Evolutionary conservation across 345 rosid species (phyloP), one percentile per base, ranked within the genome.

Genomic region (Firmiana major): DNA sequence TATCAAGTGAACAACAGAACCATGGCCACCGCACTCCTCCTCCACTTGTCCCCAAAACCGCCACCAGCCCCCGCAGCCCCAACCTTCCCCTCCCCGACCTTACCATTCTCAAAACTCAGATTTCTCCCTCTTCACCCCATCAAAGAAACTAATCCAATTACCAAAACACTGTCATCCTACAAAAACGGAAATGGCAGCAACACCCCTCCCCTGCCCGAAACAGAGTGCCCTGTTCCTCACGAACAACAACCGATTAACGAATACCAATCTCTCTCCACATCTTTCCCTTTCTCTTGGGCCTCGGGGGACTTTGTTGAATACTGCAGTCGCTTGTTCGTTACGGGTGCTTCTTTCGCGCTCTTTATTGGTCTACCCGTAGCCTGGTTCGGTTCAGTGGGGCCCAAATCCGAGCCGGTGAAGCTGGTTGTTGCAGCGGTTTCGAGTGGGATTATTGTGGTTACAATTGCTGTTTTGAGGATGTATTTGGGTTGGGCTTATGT

Each of bases 401-500:
- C 89, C n/a, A 90, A 89, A 34, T 80, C 63, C 31, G 97, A 94
- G 69, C 95, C 97, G 15, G 22, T 88, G 63, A 90, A 82, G 78
- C 83, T 83, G 73, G 43, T 90, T 46, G 84, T 93, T 26, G 88
- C 88, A 0, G 93, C 92, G 0, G 81, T 81, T 73, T 88, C 95
- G 2, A 94, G 98, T 60, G 98, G 98, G 79, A 67, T 94, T 42
- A 73, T 93, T 55, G 89, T 88, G 31, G 97, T 91, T 16, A 93
- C 94, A n/a, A 84, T 94, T 54, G 90, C 92, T n/a, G 97, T 91
- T 36, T 86, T 93, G 17, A 90, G 97, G 83, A 94, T 94, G 98
- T 94, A 93, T 78, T 86, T 94, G 34, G 98, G 98, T 71, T 93
- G 98, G 98, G 97, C 98, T 78, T 94, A 94, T 70, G 98, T 94